phyloP scores from a whole-genome alignment of 345 rosid species.

The Crucihimalaya himalaica region DNA sequence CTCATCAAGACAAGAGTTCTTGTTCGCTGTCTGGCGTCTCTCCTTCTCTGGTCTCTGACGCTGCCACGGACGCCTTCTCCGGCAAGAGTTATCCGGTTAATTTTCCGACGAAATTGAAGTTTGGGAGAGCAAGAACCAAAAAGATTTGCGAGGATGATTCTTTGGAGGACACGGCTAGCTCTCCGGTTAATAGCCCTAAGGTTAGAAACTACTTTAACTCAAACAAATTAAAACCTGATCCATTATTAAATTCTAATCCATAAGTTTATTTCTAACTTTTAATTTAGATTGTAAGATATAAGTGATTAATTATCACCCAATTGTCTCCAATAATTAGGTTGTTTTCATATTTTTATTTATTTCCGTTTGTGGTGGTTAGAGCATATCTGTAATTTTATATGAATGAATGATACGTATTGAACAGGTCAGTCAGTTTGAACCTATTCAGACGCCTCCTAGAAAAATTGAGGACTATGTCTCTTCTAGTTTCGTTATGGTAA shows the following conservation, averaged over 20 bases:
- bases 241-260: neutral
- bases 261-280: neutral
- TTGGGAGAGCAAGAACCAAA: slow-evolving; percentile 55
- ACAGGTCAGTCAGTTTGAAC: slow-evolving; percentile 59
- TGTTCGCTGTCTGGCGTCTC: slow-evolving; percentile 49
- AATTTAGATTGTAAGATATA: slow-evolving; percentile 10
- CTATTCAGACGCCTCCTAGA: slow-evolving; percentile 45
- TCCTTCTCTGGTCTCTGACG: slow-evolving; percentile 74
- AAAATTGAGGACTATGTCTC: slow-evolving; percentile 44
- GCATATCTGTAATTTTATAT: slow-evolving; percentile 23
- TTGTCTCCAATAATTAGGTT: neutral
- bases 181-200: slow-evolving; percentile 84
- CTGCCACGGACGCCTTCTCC: slow-evolving; percentile 52
- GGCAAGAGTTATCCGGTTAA: slow-evolving; percentile 40
- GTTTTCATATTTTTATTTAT: neutral
- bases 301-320: neutral
- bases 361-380: neutral
- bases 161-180: slow-evolving; percentile 91
- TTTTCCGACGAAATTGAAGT: slow-evolving; percentile 46
- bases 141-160: slow-evolving; percentile 63
- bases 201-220: slow-evolving; percentile 39
- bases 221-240: slow-evolving; percentile 4
- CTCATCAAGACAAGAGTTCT: slow-evolving; percentile 35
- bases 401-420: slow-evolving; percentile 27
- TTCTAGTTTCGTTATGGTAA: slow-evolving; percentile 40